A percentile compares a stretch with the other conserved stretches of the same genome.
Conservation (phyloP, 2,329 filamentous ascomycete genomes). For the Chaetomiaceae sp. region DNA sequence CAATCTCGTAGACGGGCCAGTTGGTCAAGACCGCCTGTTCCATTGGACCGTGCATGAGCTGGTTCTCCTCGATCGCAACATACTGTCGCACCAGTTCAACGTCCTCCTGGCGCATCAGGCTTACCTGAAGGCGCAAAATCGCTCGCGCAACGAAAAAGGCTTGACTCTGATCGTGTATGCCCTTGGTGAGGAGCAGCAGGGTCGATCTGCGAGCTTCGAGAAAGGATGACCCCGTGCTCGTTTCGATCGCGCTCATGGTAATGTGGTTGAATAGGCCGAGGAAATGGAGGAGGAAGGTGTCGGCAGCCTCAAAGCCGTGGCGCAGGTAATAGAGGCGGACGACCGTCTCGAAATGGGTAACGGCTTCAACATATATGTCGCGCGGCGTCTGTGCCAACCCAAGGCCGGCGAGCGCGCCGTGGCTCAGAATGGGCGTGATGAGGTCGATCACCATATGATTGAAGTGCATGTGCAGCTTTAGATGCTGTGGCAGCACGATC, state of each 20-base stretch:
- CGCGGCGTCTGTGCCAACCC: conserved; percentile 9
- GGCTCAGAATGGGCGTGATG: conserved; percentile 16
- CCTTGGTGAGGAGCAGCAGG: conserved; percentile 20
- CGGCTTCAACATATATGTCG: conserved; percentile 20
- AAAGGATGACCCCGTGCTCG: conserved; percentile 8
- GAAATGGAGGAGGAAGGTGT: conserved; percentile 21
- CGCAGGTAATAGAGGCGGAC: conserved; percentile 32
- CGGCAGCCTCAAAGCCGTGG: conserved; percentile 27
- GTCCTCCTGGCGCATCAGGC: conserved; percentile 19
- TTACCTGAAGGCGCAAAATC: conserved; percentile 17
- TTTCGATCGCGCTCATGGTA: conserved; percentile 17
- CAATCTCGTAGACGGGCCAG: conserved; percentile 20
- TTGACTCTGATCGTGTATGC: conserved; percentile 19
- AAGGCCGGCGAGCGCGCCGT: conserved; percentile 5
- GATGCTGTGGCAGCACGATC: conserved; percentile 27
- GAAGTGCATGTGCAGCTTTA: conserved; percentile 29
- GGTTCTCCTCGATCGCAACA: conserved; percentile 15
- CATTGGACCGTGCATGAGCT: conserved; percentile 17
- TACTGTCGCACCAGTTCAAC: conserved; percentile 16
- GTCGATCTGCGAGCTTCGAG: conserved; percentile 18
- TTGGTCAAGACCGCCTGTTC: conserved; percentile 18
- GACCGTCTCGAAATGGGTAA: conserved; percentile 29
- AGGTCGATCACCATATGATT: conserved; percentile 19
- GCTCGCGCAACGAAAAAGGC: conserved; percentile 15
- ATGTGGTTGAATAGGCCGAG: conserved; percentile 18